A percentile compares a stretch with the other conserved stretches of the same genome.
phyloP scores from a whole-genome alignment of 2,329 filamentous ascomycete species.

The Domatiomyces catenatus region DNA sequence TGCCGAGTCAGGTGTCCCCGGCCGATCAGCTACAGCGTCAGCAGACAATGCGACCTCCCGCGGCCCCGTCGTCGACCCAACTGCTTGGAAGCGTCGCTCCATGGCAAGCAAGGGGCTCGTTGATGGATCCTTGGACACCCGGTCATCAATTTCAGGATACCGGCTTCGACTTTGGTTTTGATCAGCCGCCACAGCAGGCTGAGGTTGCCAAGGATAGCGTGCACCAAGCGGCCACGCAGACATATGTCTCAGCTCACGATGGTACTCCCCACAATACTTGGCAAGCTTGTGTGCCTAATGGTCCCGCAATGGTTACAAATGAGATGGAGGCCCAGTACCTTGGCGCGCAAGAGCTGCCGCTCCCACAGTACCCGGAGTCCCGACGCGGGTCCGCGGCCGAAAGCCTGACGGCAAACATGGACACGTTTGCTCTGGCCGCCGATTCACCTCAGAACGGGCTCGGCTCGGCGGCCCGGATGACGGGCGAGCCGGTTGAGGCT shows the following conservation, averaged over 20 bases:
- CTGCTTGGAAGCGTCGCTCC: neutral
- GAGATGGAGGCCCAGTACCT: conserved; percentile 1
- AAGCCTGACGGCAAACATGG: conserved; percentile 14
- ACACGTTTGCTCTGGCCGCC: conserved; percentile 10
- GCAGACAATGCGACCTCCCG: neutral
- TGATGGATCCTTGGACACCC: neutral
- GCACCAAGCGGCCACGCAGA: neutral
- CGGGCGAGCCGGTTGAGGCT: neutral
- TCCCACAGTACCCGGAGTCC: conserved; percentile 13
- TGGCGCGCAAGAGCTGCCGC: conserved; percentile 11
- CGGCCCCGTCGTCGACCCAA: neutral
- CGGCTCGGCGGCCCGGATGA: neutral
- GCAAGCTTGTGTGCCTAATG: neutral
- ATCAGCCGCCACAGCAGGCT: conserved; percentile 1
- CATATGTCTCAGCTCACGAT: neutral
- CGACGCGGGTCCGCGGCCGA: conserved; percentile 14
- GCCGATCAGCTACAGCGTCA: neutral
- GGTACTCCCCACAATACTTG: neutral
- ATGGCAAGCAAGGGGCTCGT: neutral
- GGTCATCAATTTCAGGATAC: conserved; percentile 8
- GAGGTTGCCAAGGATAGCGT: neutral
- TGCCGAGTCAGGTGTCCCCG: neutral
- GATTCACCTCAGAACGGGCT: neutral
- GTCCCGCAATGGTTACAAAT: neutral
- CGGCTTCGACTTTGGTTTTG: conserved; percentile 16